These are phyloP conservation scores for Penicillium paradoxum DNA, from an alignment of 495 filamentous ascomycete species.

Conservation along the genomic window DNA sequence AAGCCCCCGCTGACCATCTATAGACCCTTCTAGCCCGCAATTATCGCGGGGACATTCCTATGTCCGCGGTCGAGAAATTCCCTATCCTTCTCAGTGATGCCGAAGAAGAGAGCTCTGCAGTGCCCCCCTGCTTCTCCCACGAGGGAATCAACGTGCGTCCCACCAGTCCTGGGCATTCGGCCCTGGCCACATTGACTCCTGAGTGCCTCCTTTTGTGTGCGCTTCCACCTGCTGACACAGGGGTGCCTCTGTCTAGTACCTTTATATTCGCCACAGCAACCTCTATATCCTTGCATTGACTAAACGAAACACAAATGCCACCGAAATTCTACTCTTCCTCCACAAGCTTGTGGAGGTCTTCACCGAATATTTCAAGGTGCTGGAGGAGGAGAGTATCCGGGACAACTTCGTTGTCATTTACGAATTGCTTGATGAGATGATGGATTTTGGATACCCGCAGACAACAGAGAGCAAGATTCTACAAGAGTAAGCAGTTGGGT, in stretches of 20 bases:
- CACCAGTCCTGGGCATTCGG: background rate
- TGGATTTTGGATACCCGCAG: conserved; percentile 99
- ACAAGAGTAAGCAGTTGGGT: conserved; percentile 61
- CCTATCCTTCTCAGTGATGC: conserved; percentile 95
- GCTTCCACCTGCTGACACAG: conserved; percentile 12
- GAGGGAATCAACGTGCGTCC: conserved; percentile 91
- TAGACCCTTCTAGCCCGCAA: conserved; percentile 97
- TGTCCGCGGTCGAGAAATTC: conserved; percentile 99
- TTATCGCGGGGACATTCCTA: conserved; percentile 98
- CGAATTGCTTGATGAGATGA: conserved; percentile 99
- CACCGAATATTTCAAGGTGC: conserved; percentile 99
- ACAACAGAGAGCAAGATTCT: conserved; percentile 99
- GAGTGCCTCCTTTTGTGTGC: conserved; percentile 16
- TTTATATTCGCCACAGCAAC: conserved; percentile 99
- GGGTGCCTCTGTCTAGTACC: conserved; percentile 58
- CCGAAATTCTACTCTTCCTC: conserved; percentile 96
- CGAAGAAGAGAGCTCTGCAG: conserved; percentile 97
- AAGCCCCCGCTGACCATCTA: conserved; percentile 26
- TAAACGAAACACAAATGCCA: conserved; percentile 98
- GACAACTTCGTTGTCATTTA: conserved; percentile 99
- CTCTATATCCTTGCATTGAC: conserved; percentile 97
- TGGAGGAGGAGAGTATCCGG: conserved; percentile 98
- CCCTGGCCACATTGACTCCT: conserved; percentile 10
- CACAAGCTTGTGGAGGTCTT: conserved; percentile 99
- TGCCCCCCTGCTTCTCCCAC: conserved; percentile 96